phyloP scores from a whole-genome alignment of 495 filamentous ascomycete genomes.

The Schizothecium vesticola region DNA sequence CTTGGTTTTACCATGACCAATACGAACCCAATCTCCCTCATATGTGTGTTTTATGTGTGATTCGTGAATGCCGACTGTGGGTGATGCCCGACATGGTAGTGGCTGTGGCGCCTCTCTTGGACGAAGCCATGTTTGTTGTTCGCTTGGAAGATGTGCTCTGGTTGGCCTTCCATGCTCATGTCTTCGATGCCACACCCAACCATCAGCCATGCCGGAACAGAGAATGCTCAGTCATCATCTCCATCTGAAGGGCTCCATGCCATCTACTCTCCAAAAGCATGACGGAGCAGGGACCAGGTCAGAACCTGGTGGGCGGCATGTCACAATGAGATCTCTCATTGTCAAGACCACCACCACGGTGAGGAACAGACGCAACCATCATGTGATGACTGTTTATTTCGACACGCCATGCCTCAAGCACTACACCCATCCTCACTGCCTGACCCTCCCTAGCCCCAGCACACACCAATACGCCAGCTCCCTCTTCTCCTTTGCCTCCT shows the following conservation, averaged over 20 bases:
- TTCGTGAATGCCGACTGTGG: background rate
- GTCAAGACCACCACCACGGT: background rate
- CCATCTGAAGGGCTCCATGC: background rate
- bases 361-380: background rate
- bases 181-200: background rate
- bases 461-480: slow-evolving; percentile 96
- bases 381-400: background rate
- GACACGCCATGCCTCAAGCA: background rate
- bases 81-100: background rate
- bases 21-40: slow-evolving; percentile 3
- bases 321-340: background rate
- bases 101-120: background rate
- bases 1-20: slow-evolving; percentile 19
- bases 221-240: background rate
- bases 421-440: slow-evolving; percentile 22
- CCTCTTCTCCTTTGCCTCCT: slow-evolving; percentile 48
- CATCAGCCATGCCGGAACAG: background rate
- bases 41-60: background rate
- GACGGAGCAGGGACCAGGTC: background rate
- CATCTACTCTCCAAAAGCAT: background rate
- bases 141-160: background rate
- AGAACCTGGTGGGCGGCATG: background rate
- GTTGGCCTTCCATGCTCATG: background rate
- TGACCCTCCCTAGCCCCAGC: slow-evolving; percentile 76
- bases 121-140: background rate